Evolutionary conservation across 1,139 yeast species (phyloP), one percentile per base, ranked within the genome.

Genomic region (Suhomyces ambrosiae): DNA sequence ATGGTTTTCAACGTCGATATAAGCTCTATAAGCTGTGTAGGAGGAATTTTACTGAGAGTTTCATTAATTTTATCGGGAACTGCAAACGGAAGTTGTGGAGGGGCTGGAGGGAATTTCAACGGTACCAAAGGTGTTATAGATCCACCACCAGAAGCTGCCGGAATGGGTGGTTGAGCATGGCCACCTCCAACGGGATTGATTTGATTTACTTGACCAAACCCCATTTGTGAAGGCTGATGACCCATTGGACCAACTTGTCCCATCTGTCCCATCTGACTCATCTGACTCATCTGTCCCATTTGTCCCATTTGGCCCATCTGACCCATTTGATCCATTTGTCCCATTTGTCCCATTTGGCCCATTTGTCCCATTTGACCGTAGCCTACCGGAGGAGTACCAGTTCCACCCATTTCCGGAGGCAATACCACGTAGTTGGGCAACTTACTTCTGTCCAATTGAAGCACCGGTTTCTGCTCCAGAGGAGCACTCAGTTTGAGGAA

Each of bases 1-100:
- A 74, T 70, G 28, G 68, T 70, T 56, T 83, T 84, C 45, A 85
- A 60, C 44, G 80, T 81, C 3, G 88, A 74, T 27, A 85, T 68
- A 34, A 83, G 63, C 54, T 83, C 88, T 24, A 85, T 75, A 41
- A 84, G 62, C 47, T 81, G 82, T 11, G 82, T 75, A 3, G 92
- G 92, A 2, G 87, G 83, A 19, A 84, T 74, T 32, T 75, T 67
- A 41, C 82, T 71, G 44, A 84, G 61, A 17, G 80, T 82, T 41
- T 69, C 70, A 42, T 71, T 74, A 40, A 77, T 76, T 35, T 71
- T 71, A 50, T 81, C 86, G 13, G 78, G 71, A 5, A 49, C 47
- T 5, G 73, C 60, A 46, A 76, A 70, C 10, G 75, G 75, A 30
- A 67, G 61, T 21, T 38, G 38, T 12, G 32, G 30, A 21, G 61